Evolutionary conservation across 2,329 filamentous ascomycete species (phyloP).

Genomic region (Xylariaceae sp.): DNA sequence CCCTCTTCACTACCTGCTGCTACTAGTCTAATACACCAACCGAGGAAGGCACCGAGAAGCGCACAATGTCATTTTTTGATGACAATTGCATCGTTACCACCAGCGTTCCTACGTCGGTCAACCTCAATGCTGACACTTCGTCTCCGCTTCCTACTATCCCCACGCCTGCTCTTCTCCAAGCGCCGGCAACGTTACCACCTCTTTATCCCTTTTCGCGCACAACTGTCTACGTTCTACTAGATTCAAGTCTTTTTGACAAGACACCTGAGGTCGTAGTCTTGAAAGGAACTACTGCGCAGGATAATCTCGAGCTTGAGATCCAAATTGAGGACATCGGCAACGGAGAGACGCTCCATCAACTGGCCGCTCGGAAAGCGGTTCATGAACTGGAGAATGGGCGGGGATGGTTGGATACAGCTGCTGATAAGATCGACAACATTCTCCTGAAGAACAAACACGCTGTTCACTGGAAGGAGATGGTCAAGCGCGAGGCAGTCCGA

Average conservation of each 20-base stretch:
- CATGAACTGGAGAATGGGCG: constrained; percentile 13
- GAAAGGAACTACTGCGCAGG: constrained; percentile 9
- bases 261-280: constrained; percentile 12
- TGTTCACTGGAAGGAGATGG: constrained; percentile 5
- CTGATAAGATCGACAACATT: not conserved
- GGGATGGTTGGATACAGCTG: constrained; percentile 10
- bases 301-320: constrained; percentile 13
- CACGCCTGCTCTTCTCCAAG: constrained; percentile 9
- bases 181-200: constrained; percentile 6
- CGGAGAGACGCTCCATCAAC: constrained; percentile 15
- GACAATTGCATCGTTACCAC: too few species aligned
- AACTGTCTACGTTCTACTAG: constrained; percentile 15
- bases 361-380: constrained; percentile 12
- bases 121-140: too few species aligned
- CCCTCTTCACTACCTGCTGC: not conserved
- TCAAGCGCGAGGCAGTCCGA: constrained; percentile 10
- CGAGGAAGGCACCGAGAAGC: not conserved
- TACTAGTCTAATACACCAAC: too few species aligned
- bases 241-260: constrained; percentile 4
- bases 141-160: constrained; percentile 4
- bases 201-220: constrained; percentile 12
- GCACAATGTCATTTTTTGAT: constrained; percentile 10
- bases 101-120: too few species aligned
- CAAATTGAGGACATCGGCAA: constrained; percentile 12
- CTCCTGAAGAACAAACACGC: constrained; percentile 5